A percentile compares a stretch with the other conserved stretches of the same genome.
Conservation (phyloP, 2,329 filamentous ascomycete species). For the Cladorrhinum sp. region DNA sequence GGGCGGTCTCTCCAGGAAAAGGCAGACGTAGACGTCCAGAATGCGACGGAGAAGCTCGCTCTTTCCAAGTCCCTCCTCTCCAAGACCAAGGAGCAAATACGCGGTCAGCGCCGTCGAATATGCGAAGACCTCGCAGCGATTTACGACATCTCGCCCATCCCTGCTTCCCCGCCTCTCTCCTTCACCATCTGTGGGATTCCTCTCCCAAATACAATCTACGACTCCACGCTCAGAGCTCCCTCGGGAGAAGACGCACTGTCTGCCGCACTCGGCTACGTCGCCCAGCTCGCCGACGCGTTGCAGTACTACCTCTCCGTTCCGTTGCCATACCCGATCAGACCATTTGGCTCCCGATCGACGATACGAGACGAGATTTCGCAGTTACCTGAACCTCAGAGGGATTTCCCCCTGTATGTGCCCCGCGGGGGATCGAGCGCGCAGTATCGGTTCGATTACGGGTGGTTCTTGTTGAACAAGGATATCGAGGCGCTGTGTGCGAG, state of each 20-base stretch:
- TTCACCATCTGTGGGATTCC: slow-evolving; percentile 80
- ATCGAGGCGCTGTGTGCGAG: slow-evolving; percentile 68
- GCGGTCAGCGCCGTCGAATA: slow-evolving; percentile 82
- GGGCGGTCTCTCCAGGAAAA: slow-evolving; percentile 59
- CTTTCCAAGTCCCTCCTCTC: slow-evolving; percentile 54
- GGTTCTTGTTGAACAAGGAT: slow-evolving; percentile 95
- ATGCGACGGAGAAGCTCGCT: slow-evolving; percentile 57
- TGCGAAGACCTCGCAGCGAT: slow-evolving; percentile 77
- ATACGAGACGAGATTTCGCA: slow-evolving; percentile 72
- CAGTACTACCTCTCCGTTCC: slow-evolving; percentile 78
- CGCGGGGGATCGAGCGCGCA: slow-evolving; percentile 63
- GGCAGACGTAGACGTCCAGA: slow-evolving; percentile 58
- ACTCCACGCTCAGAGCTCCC: slow-evolving; percentile 39
- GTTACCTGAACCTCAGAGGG: slow-evolving; percentile 55
- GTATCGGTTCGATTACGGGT: slow-evolving; percentile 92
- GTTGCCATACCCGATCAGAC: slow-evolving; percentile 74
- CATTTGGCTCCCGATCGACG: slow-evolving; percentile 69
- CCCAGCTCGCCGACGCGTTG: slow-evolving; percentile 70
- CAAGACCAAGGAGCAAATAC: slow-evolving; percentile 62
- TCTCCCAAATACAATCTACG: slow-evolving; percentile 77
- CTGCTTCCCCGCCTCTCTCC: slow-evolving; percentile 58
- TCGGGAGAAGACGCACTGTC: slow-evolving; percentile 66
- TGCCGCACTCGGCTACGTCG: slow-evolving; percentile 76
- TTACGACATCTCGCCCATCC: slow-evolving; percentile 71
- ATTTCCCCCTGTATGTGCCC: slow-evolving; percentile 75